These are phyloP conservation scores for Yamadazyma akitaensis DNA, from an alignment of 805 yeast genomes.

Conservation along the genomic window DNA sequence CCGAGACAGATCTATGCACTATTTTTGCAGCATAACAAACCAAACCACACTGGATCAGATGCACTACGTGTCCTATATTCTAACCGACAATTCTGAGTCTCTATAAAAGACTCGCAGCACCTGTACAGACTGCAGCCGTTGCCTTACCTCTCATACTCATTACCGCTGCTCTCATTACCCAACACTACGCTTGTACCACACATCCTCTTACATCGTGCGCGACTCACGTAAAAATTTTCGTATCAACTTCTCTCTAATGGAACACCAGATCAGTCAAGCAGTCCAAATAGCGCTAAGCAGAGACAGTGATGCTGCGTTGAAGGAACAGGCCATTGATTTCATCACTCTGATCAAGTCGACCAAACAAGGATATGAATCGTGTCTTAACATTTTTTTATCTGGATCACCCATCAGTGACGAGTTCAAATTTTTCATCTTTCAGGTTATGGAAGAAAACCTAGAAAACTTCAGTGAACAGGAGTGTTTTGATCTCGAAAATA, in stretches of 20 bases:
- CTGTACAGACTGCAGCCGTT: no score
- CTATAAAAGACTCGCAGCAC: no score
- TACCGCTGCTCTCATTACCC: neutral
- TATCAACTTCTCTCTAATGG: slow-evolving; percentile 19
- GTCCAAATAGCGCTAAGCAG: slow-evolving; percentile 79
- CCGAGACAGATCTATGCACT: no score
- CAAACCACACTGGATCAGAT: no score
- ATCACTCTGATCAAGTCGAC: slow-evolving; percentile 52
- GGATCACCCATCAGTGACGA: slow-evolving; percentile 40
- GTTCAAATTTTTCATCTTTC: slow-evolving; percentile 64
- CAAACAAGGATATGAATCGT: slow-evolving; percentile 53
- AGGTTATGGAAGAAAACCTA: slow-evolving; percentile 61
- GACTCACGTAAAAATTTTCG: slow-evolving; percentile 5
- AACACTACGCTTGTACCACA: neutral
- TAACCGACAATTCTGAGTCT: no score
- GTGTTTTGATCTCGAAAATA: slow-evolving; percentile 42
- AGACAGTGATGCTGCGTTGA: slow-evolving; percentile 56
- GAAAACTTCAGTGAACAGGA: slow-evolving; percentile 45
- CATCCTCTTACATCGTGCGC: neutral
- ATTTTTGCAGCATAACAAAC: no score
- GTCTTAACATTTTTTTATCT: slow-evolving; percentile 44
- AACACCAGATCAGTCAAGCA: slow-evolving; percentile 79
- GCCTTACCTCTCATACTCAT: no score
- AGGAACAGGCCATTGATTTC: slow-evolving; percentile 53
- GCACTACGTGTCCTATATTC: no score